Percentiles rank a stretch among this genome's conserved stretches.
Conservation (phyloP, 352 stramenopile genomes). For the Globisporangium okanoganense region DNA sequence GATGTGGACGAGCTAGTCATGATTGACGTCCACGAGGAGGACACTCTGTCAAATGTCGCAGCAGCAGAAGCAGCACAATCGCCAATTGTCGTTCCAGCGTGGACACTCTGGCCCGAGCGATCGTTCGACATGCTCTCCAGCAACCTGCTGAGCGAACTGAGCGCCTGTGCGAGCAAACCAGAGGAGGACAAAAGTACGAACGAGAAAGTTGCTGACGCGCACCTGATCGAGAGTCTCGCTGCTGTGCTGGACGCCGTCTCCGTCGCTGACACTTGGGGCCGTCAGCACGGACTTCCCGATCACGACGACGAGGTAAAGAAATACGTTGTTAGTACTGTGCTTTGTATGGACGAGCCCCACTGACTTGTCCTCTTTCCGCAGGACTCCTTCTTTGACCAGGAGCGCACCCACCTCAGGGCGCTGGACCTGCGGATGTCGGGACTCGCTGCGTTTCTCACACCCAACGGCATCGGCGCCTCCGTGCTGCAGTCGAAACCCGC, state of each 20-base stretch:
- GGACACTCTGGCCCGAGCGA: constrained; percentile 35
- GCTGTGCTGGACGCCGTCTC: constrained; percentile 47
- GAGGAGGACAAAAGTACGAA: constrained; percentile 35
- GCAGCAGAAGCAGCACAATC: background rate
- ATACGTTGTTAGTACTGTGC: background rate
- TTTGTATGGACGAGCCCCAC: background rate
- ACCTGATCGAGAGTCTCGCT: constrained; percentile 39
- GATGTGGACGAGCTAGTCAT: background rate
- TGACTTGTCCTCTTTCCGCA: background rate
- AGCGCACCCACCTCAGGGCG: constrained; percentile 10
- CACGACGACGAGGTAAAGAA: constrained; percentile 26
- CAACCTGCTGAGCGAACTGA: constrained; percentile 50
- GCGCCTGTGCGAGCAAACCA: constrained; percentile 8
- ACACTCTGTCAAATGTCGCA: background rate
- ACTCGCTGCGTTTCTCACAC: constrained; percentile 12
- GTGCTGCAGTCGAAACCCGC: constrained; percentile 16
- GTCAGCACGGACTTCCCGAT: background rate
- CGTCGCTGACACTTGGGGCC: constrained; percentile 37
- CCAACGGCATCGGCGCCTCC: constrained; percentile 21
- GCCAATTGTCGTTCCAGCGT: constrained; percentile 31
- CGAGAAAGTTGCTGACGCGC: constrained; percentile 34
- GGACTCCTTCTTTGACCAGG: constrained; percentile 23
- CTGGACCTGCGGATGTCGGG: constrained; percentile 14
- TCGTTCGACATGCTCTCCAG: constrained; percentile 60
- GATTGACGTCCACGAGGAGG: constrained; percentile 1